phyloP scores from a whole-genome alignment of 257 asterid species.

The Nicotiana knightiana region DNA sequence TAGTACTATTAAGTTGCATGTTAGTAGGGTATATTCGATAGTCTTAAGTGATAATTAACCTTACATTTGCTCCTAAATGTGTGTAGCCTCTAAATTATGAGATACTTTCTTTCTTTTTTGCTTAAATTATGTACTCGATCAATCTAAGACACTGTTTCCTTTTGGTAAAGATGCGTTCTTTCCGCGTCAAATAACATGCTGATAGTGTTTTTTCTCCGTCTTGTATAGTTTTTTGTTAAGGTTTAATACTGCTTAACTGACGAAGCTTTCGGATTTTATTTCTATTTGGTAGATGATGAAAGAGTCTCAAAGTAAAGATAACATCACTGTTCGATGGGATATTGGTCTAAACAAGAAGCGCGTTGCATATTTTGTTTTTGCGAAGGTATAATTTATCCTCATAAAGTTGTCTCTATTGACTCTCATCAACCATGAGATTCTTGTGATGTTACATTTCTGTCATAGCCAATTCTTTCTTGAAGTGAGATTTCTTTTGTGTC shows the following conservation, averaged over 20 bases:
- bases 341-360: constrained; percentile 97
- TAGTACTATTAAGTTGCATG: neutral
- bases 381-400: constrained; percentile 50
- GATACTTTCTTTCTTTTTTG: neutral
- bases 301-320: constrained; percentile 99
- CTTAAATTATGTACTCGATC: neutral
- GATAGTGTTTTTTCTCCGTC: neutral
- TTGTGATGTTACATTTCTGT: neutral
- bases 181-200: neutral
- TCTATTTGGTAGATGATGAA: constrained; percentile 80
- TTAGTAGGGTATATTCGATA: too few species aligned
- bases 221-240: neutral
- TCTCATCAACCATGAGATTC: neutral
- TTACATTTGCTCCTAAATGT: neutral
- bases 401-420: neutral
- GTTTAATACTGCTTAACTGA: neutral
- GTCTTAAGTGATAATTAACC: neutral
- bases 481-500: neutral
- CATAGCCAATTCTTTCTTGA: neutral
- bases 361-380: constrained; percentile 86
- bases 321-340: constrained; percentile 87
- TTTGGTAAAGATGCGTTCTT: neutral
- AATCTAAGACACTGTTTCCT: neutral
- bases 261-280: neutral
- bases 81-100: neutral